phyloP scores from a whole-genome alignment of 305 asterid genomes.

The Fraxinus greggii region DNA sequence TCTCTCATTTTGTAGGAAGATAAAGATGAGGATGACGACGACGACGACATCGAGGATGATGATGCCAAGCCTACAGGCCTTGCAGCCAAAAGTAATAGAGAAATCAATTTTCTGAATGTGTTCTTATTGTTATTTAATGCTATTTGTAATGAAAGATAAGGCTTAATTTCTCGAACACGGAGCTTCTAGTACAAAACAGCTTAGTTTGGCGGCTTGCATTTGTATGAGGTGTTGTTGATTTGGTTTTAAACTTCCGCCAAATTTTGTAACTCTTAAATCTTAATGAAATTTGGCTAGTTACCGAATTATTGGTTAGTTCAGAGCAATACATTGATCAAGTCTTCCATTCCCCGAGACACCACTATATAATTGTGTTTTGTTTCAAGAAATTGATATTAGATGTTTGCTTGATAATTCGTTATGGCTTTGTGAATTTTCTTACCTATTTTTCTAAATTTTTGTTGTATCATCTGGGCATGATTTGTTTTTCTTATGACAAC shows the following conservation, averaged over 20 bases:
- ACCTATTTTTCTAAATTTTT: not conserved
- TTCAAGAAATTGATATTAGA: not conserved
- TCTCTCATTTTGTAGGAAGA: slow-evolving; percentile 38
- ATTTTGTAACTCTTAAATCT: not conserved
- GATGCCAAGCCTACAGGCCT: slow-evolving; percentile 57
- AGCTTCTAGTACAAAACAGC: not conserved
- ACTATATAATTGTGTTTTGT: not conserved
- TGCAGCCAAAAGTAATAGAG: slow-evolving; percentile 68
- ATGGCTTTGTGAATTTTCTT: not conserved
- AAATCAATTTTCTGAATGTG: slow-evolving; percentile 18
- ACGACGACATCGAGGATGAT: slow-evolving; percentile 32
- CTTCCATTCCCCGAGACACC: not conserved
- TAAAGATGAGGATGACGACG: slow-evolving; percentile 45
- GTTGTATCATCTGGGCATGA: not conserved
- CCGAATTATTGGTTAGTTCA: slow-evolving; percentile 6
- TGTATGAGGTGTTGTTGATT: slow-evolving; percentile 9
- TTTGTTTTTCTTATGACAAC: slow-evolving; percentile 13
- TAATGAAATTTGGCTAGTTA: slow-evolving; percentile 6
- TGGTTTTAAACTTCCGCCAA: slow-evolving; percentile 4
- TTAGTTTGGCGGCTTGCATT: slow-evolving; percentile 1
- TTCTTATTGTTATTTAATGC: not conserved
- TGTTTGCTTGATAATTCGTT: not conserved
- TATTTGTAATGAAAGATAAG: slow-evolving; percentile 3
- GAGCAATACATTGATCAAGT: not conserved
- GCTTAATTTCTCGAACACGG: slow-evolving; percentile 5